phyloP scores from a whole-genome alignment of 2,329 filamentous ascomycete species.

The Colletotrichum tofieldiae region DNA sequence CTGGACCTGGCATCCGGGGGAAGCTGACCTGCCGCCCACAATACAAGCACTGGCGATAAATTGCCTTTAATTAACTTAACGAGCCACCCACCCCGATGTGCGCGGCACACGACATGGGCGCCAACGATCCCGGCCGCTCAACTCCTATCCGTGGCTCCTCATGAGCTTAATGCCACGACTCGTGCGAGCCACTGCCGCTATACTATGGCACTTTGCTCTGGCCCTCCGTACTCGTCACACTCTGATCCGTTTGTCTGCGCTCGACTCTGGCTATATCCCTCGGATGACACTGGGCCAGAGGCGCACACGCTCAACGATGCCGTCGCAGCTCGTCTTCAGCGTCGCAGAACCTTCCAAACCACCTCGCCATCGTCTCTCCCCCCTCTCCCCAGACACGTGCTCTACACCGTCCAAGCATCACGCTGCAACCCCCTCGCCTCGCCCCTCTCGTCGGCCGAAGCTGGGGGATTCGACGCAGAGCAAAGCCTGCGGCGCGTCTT shows the following conservation, averaged over 20 bases:
- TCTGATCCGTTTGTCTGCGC: not conserved
- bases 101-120: not conserved
- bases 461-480: not conserved
- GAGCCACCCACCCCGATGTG: conserved; percentile 4
- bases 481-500: conserved; percentile 3
- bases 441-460: not conserved
- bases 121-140: conserved; percentile 10
- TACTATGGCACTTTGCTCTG: not conserved
- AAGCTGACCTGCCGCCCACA: conserved; percentile 21
- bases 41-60: conserved; percentile 38
- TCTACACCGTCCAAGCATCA: conserved; percentile 3
- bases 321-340: not conserved
- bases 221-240: not conserved
- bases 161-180: conserved; percentile 37
- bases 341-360: conserved; percentile 11
- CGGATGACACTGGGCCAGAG: not conserved
- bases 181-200: not conserved
- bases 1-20: not conserved
- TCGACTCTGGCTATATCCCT: not conserved
- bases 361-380: not conserved
- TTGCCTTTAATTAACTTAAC: conserved; percentile 31
- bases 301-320: not conserved
- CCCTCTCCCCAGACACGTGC: conserved; percentile 2
- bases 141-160: not conserved
- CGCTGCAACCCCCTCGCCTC: not conserved